Evolutionary conservation across 371 early-diverging fungal species (phyloP).

Genomic region (Syncephalastrum racemosum): DNA sequence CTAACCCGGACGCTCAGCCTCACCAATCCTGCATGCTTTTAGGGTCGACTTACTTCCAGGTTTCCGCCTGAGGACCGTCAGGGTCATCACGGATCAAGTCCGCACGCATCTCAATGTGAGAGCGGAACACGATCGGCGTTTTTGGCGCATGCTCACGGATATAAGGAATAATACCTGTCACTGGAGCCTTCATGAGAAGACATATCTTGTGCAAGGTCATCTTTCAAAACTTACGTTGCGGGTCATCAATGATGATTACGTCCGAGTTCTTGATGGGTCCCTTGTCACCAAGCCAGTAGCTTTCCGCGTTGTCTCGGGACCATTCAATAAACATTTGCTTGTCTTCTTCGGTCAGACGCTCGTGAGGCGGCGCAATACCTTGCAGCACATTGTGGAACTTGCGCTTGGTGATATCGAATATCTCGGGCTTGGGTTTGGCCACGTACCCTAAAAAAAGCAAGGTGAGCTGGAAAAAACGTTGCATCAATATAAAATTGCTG

Average conservation of each 20-base stretch:
- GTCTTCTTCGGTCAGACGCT: conserved; percentile 66
- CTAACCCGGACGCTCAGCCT: too few species aligned
- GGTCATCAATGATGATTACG: conserved; percentile 88
- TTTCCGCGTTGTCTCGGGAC: conserved; percentile 73
- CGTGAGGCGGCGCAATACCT: conserved; percentile 71
- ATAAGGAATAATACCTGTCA: conserved; percentile 73
- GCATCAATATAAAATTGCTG: not conserved
- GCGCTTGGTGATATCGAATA: conserved; percentile 83
- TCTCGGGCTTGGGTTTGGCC: conserved; percentile 75
- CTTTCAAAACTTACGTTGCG: conserved; percentile 58
- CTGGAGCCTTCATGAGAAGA: conserved; percentile 24
- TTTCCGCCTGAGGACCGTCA: conserved; percentile 59
- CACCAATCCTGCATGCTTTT: too few species aligned
- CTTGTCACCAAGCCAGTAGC: conserved; percentile 70
- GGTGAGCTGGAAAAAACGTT: not conserved
- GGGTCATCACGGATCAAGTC: conserved; percentile 63
- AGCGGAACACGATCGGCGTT: conserved; percentile 77
- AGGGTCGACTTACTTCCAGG: conserved; percentile 59
- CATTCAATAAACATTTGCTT: conserved; percentile 71
- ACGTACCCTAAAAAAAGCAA: conserved; percentile 55
- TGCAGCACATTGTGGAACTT: conserved; percentile 91
- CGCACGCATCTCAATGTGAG: conserved; percentile 83
- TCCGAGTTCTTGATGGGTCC: conserved; percentile 69
- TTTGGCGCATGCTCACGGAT: conserved; percentile 72
- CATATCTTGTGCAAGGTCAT: not conserved